Percentiles rank a stretch among this genome's conserved stretches.
These are phyloP conservation scores for Boechera retrofracta DNA, from an alignment of 345 rosid species.

Conservation along the genomic window DNA sequence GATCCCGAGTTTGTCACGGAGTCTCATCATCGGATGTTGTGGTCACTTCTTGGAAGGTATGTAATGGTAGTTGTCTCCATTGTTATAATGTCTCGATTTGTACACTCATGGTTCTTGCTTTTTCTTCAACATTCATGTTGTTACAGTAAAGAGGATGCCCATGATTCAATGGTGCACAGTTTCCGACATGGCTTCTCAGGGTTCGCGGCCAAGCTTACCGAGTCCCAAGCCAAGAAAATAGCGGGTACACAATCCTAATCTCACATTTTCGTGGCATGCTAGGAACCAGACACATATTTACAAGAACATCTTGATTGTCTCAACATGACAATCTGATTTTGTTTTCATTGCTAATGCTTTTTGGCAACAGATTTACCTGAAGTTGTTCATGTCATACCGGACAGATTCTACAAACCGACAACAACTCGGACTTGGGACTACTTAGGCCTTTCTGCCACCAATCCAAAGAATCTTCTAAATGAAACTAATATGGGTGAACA, in stretches of 20 bases:
- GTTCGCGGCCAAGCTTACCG: conserved; percentile 54
- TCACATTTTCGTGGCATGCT: background rate
- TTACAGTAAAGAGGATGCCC: conserved; percentile 50
- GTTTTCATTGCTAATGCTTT: background rate
- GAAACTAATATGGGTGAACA: conserved; percentile 46
- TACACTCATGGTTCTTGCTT: conserved; percentile 28
- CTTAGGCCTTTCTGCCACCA: conserved; percentile 45
- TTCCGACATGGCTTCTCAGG: conserved; percentile 59
- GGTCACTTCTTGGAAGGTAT: conserved; percentile 44
- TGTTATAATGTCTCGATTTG: background rate
- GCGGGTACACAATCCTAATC: conserved; percentile 36
- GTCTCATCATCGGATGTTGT: conserved; percentile 46
- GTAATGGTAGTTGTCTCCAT: background rate
- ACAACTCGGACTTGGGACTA: conserved; percentile 64
- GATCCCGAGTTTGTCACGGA: conserved; percentile 44
- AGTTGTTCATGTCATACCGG: conserved; percentile 51
- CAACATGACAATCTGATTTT: background rate
- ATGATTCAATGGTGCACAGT: conserved; percentile 56
- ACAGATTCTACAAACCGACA: conserved; percentile 45
- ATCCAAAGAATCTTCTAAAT: conserved; percentile 34
- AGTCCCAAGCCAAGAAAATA: conserved; percentile 49
- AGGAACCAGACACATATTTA: background rate
- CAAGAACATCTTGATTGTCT: conserved; percentile 1
- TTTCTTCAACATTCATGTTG: conserved; percentile 24
- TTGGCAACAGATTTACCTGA: conserved; percentile 44